Percentiles rank a stretch among this genome's conserved stretches.
phyloP scores from a whole-genome alignment of 345 rosid species.

The Melaleuca alternifolia region DNA sequence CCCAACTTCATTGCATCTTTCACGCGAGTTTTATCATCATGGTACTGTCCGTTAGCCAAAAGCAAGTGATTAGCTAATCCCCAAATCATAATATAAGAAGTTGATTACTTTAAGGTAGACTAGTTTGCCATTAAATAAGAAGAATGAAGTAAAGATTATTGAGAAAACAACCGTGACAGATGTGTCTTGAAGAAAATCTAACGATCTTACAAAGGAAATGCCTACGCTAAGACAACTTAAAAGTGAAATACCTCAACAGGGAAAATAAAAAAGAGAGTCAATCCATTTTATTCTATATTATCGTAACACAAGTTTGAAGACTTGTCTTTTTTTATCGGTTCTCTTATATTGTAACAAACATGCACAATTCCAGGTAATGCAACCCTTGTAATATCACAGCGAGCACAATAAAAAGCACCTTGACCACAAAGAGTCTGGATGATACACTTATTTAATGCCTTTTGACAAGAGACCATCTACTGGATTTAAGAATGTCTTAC shows the following conservation, averaged over 20 bases:
- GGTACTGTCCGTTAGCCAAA: slow-evolving; percentile 43
- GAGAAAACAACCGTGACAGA: not conserved
- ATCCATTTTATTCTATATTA: not conserved
- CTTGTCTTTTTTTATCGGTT: not conserved
- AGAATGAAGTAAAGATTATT: not conserved
- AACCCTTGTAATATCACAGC: not conserved
- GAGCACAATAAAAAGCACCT: not conserved
- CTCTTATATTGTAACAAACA: not conserved
- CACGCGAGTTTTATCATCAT: slow-evolving; percentile 63
- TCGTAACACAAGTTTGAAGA: not conserved
- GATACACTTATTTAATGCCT: not conserved
- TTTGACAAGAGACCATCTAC: not conserved
- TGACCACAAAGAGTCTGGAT: not conserved
- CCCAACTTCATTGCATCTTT: slow-evolving; percentile 74
- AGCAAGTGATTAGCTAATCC: not conserved
- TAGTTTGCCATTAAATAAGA: not conserved
- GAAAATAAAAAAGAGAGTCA: not conserved
- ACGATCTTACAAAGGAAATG: not conserved
- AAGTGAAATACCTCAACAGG: not conserved
- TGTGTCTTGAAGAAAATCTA: not conserved
- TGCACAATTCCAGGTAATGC: not conserved
- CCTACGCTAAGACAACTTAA: not conserved
- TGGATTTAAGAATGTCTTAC: not conserved
- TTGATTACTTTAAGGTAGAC: not conserved
- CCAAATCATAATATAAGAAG: not conserved